phyloP scores from a whole-genome alignment of 2,329 filamentous ascomycete species.

The Macrophomina pseudophaseolina region DNA sequence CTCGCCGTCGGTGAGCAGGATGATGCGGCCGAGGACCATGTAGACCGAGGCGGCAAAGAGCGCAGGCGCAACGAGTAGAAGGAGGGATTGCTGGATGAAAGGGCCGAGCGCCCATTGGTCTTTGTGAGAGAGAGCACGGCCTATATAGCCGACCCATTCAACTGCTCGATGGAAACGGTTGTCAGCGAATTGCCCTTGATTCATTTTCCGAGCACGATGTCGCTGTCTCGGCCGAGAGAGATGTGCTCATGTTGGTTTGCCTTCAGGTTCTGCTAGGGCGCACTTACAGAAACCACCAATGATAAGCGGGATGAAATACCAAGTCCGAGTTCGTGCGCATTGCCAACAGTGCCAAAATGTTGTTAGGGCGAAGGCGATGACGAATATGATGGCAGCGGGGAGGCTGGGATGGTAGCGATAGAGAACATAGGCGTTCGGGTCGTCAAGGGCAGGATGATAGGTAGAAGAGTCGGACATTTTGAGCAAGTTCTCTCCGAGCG shows the following conservation, averaged over 20 bases:
- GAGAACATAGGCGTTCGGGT: conserved; percentile 29
- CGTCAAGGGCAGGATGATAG: conserved; percentile 7
- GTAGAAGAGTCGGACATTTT: conserved; percentile 2
- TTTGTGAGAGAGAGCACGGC: conserved; percentile 47
- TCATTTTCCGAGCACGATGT: neutral
- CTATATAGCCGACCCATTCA: conserved; percentile 58
- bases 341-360: conserved; percentile 17
- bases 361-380: conserved; percentile 10
- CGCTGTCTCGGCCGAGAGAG: neutral
- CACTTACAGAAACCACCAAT: conserved; percentile 12
- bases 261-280: neutral
- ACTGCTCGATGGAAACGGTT: conserved; percentile 41
- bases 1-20: conserved; percentile 43
- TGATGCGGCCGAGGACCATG: conserved; percentile 50
- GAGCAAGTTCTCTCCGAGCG: too few relatives aligned
- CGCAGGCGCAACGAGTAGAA: conserved; percentile 53
- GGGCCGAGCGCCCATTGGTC: conserved; percentile 41
- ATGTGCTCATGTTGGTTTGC: neutral
- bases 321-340: conserved; percentile 4
- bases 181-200: conserved; percentile 5
- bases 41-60: conserved; percentile 54
- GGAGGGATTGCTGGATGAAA: conserved; percentile 51
- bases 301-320: conserved; percentile 13
- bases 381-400: conserved; percentile 37
- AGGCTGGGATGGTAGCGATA: conserved; percentile 41